phyloP scores from a whole-genome alignment of 2,329 filamentous ascomycete species.

The Parascedosporium putredinis region DNA sequence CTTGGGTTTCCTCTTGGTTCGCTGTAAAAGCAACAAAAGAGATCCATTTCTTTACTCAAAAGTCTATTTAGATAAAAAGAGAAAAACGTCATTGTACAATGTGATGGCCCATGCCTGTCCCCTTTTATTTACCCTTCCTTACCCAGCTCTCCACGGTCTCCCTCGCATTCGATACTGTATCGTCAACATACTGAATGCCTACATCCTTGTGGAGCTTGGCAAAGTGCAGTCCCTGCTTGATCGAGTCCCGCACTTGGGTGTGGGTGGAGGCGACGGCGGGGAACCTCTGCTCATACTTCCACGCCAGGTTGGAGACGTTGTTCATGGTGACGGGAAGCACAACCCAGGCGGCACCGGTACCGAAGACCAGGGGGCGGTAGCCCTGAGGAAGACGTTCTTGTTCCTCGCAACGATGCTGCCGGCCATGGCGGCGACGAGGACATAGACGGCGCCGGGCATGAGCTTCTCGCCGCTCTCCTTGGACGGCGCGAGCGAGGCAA shows the following conservation, averaged over 20 bases:
- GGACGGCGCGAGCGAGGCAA: slow-evolving; percentile 79
- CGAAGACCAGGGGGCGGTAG: slow-evolving; percentile 64
- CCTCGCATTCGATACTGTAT: slow-evolving; percentile 66
- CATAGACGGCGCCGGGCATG: slow-evolving; percentile 83
- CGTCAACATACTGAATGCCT: slow-evolving; percentile 62
- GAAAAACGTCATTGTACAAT: slow-evolving; percentile 10
- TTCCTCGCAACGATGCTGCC: slow-evolving; percentile 85
- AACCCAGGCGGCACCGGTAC: slow-evolving; percentile 71
- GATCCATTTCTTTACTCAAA: slow-evolving; percentile 11
- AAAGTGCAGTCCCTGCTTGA: slow-evolving; percentile 60
- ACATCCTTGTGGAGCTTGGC: slow-evolving; percentile 65
- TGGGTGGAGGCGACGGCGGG: slow-evolving; percentile 78
- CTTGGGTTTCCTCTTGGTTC: background rate
- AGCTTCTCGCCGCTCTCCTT: slow-evolving; percentile 79
- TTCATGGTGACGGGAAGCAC: slow-evolving; percentile 82
- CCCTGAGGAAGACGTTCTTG: slow-evolving; percentile 73
- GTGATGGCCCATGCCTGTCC: slow-evolving; percentile 12
- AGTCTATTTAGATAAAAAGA: slow-evolving; percentile 12
- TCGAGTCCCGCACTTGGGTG: slow-evolving; percentile 55
- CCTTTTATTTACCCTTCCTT: slow-evolving; percentile 67
- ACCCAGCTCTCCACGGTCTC: slow-evolving; percentile 82
- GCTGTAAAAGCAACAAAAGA: slow-evolving; percentile 11
- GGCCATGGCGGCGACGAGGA: slow-evolving; percentile 88
- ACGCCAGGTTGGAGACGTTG: slow-evolving; percentile 77
- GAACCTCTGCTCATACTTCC: slow-evolving; percentile 87